phyloP scores from a whole-genome alignment of 2,329 filamentous ascomycete genomes.

The Cladophialophora psammophila region DNA sequence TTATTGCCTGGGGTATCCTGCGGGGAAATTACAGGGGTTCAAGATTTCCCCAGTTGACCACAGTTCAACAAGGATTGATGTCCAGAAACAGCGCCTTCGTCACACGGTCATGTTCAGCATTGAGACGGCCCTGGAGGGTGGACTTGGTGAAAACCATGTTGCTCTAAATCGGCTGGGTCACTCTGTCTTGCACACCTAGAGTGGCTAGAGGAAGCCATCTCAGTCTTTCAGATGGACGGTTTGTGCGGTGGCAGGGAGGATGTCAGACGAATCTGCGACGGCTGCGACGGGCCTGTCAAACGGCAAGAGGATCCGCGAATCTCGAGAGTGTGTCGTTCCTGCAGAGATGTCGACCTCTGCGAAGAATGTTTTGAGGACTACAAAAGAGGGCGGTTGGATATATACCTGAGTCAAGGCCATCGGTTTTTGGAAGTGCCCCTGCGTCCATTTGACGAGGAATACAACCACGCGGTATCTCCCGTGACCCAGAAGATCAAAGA shows the following conservation, averaged over 20 bases:
- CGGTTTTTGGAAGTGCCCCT: background rate
- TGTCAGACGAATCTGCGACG: background rate
- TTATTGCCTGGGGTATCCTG: background rate
- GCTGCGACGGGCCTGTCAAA: background rate
- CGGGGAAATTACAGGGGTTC: background rate
- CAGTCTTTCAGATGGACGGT: background rate
- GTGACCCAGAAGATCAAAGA: background rate
- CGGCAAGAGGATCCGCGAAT: background rate
- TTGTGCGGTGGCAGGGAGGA: background rate
- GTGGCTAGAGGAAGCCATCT: background rate
- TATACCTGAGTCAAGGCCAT: background rate
- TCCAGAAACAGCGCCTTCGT: background rate
- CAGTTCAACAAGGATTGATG: background rate
- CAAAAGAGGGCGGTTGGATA: background rate
- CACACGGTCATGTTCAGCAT: background rate
- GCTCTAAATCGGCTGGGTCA: background rate
- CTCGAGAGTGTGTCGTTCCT: background rate
- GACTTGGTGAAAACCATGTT: background rate
- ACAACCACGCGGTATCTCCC: background rate
- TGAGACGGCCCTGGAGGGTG: background rate
- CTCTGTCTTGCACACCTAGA: background rate
- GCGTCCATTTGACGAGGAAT: slow-evolving; percentile 1
- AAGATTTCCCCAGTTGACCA: background rate
- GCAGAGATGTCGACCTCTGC: slow-evolving; percentile 1
- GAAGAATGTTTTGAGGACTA: background rate